phyloP scores from a whole-genome alignment of 2,329 filamentous ascomycete species.

The Diaporthe vexans region DNA sequence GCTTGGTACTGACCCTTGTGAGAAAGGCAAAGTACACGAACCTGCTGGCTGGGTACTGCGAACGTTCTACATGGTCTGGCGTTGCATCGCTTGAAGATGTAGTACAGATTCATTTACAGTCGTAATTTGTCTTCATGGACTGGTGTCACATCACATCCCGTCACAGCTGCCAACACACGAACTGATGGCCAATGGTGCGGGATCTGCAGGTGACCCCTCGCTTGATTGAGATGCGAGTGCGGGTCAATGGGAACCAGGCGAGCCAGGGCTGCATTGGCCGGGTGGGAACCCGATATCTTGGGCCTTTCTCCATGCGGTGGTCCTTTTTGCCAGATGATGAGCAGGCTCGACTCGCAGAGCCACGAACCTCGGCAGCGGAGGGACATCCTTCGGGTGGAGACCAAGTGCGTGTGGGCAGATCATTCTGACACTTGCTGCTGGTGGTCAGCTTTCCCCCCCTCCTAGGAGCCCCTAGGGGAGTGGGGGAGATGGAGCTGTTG shows the following conservation, averaged over 20 bases:
- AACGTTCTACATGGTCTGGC: no score
- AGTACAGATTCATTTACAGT: not conserved
- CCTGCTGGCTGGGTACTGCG: no score
- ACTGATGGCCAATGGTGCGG: slow-evolving; percentile 8
- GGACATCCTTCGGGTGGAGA: slow-evolving; percentile 11
- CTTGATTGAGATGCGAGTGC: slow-evolving; percentile 17
- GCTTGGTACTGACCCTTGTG: no score
- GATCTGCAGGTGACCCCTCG: slow-evolving; percentile 23
- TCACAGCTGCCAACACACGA: slow-evolving; percentile 34
- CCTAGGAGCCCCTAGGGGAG: no score
- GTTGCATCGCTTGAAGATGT: no score
- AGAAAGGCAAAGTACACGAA: no score
- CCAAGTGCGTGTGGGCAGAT: not conserved
- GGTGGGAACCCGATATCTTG: slow-evolving; percentile 23
- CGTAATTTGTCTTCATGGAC: slow-evolving; percentile 30
- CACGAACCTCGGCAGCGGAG: not conserved
- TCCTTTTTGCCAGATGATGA: slow-evolving; percentile 14
- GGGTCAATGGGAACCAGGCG: slow-evolving; percentile 5
- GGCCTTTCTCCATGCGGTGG: slow-evolving; percentile 16
- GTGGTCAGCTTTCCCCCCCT: no score
- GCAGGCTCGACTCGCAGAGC: slow-evolving; percentile 5
- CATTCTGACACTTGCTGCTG: slow-evolving; percentile 13
- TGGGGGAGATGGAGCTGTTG: not conserved
- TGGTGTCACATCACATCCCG: slow-evolving; percentile 30
- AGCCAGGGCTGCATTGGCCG: slow-evolving; percentile 21